phyloP scores from a whole-genome alignment of 768 basidiomycete species.

The Podaxis pistillaris region DNA sequence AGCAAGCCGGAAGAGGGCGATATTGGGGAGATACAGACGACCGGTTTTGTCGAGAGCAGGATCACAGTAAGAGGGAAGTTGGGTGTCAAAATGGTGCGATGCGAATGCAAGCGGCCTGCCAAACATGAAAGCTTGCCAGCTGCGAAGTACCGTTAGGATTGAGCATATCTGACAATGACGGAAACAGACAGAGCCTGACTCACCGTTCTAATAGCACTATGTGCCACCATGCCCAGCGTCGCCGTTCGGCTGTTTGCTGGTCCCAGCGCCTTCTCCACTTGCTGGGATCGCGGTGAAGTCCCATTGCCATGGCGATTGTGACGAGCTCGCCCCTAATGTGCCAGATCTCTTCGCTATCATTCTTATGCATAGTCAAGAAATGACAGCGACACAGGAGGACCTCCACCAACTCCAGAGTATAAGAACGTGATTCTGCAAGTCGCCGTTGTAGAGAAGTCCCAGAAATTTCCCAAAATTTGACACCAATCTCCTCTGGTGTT shows the following conservation, averaged over 20 bases:
- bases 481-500: conserved; percentile 56
- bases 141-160: conserved; percentile 25
- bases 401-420: conserved; percentile 75
- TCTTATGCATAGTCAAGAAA: conserved; percentile 71
- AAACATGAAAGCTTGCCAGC: conserved; percentile 89
- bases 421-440: conserved; percentile 55
- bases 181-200: conserved; percentile 20
- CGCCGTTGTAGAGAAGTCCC: conserved; percentile 62
- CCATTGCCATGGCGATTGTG: conserved; percentile 77
- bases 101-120: conserved; percentile 75
- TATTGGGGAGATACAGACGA: conserved; percentile 70
- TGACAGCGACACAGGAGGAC: conserved; percentile 67
- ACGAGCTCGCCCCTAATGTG: conserved; percentile 69
- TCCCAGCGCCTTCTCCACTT: conserved; percentile 71
- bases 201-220: conserved; percentile 78
- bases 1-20: conserved; percentile 74
- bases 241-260: conserved; percentile 56
- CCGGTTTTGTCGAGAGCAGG: conserved; percentile 60
- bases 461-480: conserved; percentile 69
- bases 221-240: conserved; percentile 93
- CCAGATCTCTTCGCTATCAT: conserved; percentile 83
- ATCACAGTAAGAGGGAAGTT: conserved; percentile 68
- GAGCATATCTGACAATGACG: conserved; percentile 9
- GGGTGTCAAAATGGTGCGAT: conserved; percentile 83
- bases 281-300: conserved; percentile 82